Percentiles rank a stretch among this genome's conserved stretches.
Conservation (phyloP, 768 basidiomycete genomes). For the Mrakia hoshinonis region DNA sequence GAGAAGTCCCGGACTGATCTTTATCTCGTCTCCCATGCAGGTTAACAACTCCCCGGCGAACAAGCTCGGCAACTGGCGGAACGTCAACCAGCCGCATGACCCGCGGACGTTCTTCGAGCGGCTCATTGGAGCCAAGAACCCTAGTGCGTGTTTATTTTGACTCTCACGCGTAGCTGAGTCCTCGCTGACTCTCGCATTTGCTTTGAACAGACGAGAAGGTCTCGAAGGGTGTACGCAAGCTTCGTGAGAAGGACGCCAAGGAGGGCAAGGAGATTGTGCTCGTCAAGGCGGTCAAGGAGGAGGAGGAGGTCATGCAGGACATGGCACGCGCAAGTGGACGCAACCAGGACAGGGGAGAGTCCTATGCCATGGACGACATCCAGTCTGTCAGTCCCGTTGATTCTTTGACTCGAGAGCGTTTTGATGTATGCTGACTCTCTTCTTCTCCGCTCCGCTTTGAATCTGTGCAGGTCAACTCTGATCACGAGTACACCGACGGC, state of each 20-base stretch:
- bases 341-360: slow-evolving; percentile 27
- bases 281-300: slow-evolving; percentile 41
- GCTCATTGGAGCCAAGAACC: slow-evolving; percentile 50
- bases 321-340: not conserved
- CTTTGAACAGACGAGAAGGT: slow-evolving; percentile 44
- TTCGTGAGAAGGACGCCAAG: slow-evolving; percentile 67
- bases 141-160: not conserved
- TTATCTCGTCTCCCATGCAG: not conserved
- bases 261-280: slow-evolving; percentile 59
- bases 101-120: slow-evolving; percentile 66
- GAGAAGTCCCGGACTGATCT: not conserved
- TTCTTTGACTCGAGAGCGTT: slow-evolving; percentile 33
- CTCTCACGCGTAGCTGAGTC: not conserved
- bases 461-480: not conserved
- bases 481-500: not conserved
- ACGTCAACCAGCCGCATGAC: slow-evolving; percentile 77
- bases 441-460: not conserved
- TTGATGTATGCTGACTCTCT: not conserved
- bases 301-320: slow-evolving; percentile 30
- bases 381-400: slow-evolving; percentile 58
- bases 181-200: too few species aligned
- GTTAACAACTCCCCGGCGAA: slow-evolving; percentile 93
- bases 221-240: slow-evolving; percentile 71
- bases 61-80: slow-evolving; percentile 77
- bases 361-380: slow-evolving; percentile 53